Base-by-base conservation (phyloP, 2,329 filamentous ascomycete species). In the Pyricularia pennisetigena region DNA sequence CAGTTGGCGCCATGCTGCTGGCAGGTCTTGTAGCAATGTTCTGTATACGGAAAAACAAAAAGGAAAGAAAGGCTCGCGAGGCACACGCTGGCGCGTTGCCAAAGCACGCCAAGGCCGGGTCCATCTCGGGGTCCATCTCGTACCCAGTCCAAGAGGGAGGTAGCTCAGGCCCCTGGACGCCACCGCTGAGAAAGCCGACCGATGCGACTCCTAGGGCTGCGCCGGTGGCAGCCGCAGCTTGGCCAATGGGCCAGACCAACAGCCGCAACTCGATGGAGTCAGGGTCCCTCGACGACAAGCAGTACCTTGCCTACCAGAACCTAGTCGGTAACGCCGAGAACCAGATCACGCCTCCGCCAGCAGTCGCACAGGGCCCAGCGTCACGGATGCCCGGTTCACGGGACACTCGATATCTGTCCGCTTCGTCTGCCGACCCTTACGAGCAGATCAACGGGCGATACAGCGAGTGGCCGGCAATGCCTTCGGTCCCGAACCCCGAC, bases 211-310 rank as follows among this genome's bases (percentile, higher is more conserved):
- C 28, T 8, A 24, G 30, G 5, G 32, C n/a, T 12, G 30, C n/a
- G n/a, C 30, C 30, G 14, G 26, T 23, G n/a, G 30, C 64, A 16
- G 64, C 64, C 4, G 64, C 29, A 6, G 64, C 10, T 3, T 41
- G 64, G 64, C 64, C 64, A 30, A 65, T 65, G 64, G 64, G 64
- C 6, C 32, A 35, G 26, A 20, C 62, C 62, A 28, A 1, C 23
- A 10, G 54, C 35, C 64, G 64, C 30, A 65, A 49, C 64, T 65
- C 64, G 35, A 65, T 49, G 64, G 64, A 49, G 8, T 26, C 54
- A 14, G 35, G 24, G n/a, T 28, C 23, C 7, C 41, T 49, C 30
- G 64, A 65, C 24, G 64, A 65, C n/a, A 65, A 65, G 10, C 64
- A 65, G 64, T 65, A 23, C 64, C 23, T 49, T 28, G 64, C 64